A percentile compares a stretch with the other conserved stretches of the same genome.
Conservation (phyloP, 495 filamentous ascomycete genomes). For the Talaromyces nanjingensis region DNA sequence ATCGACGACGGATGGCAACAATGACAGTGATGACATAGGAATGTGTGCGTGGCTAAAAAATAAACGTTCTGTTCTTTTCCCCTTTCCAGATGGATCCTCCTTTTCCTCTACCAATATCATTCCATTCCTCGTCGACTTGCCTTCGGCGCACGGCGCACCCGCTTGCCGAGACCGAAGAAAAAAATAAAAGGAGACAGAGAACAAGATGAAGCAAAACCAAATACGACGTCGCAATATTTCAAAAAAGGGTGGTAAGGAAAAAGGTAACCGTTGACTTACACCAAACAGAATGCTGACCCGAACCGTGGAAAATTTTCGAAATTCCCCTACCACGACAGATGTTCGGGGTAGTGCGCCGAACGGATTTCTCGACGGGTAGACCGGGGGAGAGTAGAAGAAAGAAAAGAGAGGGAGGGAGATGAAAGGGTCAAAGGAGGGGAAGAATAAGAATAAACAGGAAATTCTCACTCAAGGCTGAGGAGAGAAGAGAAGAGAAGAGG, state of each 20-base stretch:
- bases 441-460: slow-evolving; percentile 1
- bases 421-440: slow-evolving; percentile 5
- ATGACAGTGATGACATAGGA: slow-evolving; percentile 7
- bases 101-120: background rate
- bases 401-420: background rate
- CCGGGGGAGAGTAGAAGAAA: slow-evolving; percentile 7
- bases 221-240: background rate
- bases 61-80: background rate
- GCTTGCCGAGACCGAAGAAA: slow-evolving; percentile 1
- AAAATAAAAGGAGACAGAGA: slow-evolving; percentile 8
- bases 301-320: slow-evolving; percentile 6
- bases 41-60: background rate
- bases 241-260: background rate
- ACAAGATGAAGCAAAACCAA: background rate
- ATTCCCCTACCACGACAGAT: slow-evolving; percentile 5
- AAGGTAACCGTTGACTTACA: background rate
- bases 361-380: slow-evolving; percentile 4
- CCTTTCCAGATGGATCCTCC: background rate
- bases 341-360: slow-evolving; percentile 2
- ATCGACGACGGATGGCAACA: slow-evolving; percentile 4
- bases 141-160: background rate
- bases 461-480: slow-evolving; percentile 1
- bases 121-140: background rate
- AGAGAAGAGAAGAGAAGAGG: slow-evolving; percentile 6
- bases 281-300: background rate